Base-by-base conservation (phyloP, 2,329 filamentous ascomycete species). In the Penicillium sp. region DNA sequence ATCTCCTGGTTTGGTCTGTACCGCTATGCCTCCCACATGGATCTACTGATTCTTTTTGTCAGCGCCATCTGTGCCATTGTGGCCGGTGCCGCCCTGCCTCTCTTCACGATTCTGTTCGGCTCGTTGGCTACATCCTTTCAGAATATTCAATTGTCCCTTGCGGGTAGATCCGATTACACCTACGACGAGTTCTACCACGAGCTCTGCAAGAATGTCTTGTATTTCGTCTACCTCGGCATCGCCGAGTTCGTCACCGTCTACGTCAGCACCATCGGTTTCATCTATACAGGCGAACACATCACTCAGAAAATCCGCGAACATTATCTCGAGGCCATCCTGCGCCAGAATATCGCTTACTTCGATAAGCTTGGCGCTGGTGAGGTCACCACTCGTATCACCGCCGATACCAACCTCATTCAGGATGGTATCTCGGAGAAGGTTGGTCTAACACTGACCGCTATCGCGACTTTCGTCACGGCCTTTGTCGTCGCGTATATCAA, bases 341-440 rank as follows among this genome's bases (percentile, higher is more conserved):
- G 86, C 56, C 92, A 96, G 71, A 96, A 96, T 71, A 93, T 96
- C 71, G 92, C 86, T 42, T 96, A 91, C 73, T 96, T 95, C 74
- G 94, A 97, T 73, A 94, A 94, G 67, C 82, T 96, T 13, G 93
- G 92, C 48, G 89, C 92, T 29, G 92, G 93, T 54, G 94, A 97
- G 75, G 90, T 97, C 56, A 96, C 92, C 0, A 96, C 92, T 1
- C 87, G 92, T 60, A 96, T 97, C 64, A 97, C 93, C 0, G 88
- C 92, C 10, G 93, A 97, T 71, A 96, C 91, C 40, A 97, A 96
- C 67, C 79, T 96, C 49, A 88, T 97, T 51, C 93, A 97, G 72
- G 92, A 96, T 62, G 93, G 92, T 52, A 91, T 99, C 42, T 95
- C 91, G 0, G 91, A 96, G 73, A 96, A 96, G 77, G 83, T 96